phyloP scores from a whole-genome alignment of 2,329 filamentous ascomycete genomes.

The Xylaria sp. region DNA sequence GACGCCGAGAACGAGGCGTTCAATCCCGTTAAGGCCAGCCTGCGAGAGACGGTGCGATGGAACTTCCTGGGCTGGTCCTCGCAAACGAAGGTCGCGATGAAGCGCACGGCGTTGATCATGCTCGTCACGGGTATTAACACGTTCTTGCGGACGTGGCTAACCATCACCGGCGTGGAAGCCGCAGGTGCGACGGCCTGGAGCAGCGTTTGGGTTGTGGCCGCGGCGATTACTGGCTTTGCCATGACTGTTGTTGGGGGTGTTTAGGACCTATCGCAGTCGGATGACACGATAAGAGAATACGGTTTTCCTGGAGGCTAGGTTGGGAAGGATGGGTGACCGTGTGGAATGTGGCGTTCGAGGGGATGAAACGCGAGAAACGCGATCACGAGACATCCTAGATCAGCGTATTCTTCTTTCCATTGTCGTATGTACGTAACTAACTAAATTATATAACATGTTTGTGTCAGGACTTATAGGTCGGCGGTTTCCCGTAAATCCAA shows the following conservation, averaged over 20 bases:
- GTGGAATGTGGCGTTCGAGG: neutral
- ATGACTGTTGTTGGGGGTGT: slow-evolving; percentile 59
- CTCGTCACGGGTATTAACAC: slow-evolving; percentile 63
- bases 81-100: slow-evolving; percentile 67
- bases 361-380: neutral
- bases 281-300: neutral
- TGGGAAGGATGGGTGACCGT: neutral
- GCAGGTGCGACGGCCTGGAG: slow-evolving; percentile 76
- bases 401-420: neutral
- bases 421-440: no score
- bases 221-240: slow-evolving; percentile 62
- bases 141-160: slow-evolving; percentile 68
- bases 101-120: slow-evolving; percentile 66
- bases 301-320: neutral
- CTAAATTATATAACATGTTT: slow-evolving; percentile 6
- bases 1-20: slow-evolving; percentile 61
- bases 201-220: slow-evolving; percentile 73
- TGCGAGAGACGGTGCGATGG: slow-evolving; percentile 72
- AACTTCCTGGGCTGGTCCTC: slow-evolving; percentile 74
- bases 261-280: slow-evolving; percentile 37
- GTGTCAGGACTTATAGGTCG: neutral
- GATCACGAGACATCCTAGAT: neutral
- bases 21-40: slow-evolving; percentile 66
- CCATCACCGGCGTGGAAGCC: slow-evolving; percentile 72
- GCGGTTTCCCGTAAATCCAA: neutral